phyloP scores from a whole-genome alignment of 306 rosid genomes.

The Cyamopsis tetragonoloba region DNA sequence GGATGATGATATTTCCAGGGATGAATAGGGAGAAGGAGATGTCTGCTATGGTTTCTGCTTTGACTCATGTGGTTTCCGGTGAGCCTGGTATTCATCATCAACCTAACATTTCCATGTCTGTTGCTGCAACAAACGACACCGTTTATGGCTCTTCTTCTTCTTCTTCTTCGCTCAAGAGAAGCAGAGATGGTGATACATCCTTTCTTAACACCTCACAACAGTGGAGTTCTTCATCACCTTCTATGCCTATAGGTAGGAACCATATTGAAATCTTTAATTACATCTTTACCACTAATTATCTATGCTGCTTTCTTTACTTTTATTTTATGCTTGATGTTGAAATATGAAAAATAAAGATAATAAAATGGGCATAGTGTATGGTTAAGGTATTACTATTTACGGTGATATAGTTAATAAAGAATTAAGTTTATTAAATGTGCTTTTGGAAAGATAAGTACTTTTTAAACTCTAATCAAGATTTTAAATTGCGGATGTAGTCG shows the following conservation, averaged over 20 bases:
- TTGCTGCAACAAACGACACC: neutral
- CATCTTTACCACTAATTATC: no score
- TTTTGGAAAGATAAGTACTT: no score
- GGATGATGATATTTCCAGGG: conserved; percentile 33
- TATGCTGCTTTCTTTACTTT: no score
- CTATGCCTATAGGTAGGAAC: conserved; percentile 30
- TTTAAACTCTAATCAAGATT: no score
- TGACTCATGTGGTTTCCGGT: conserved; percentile 46
- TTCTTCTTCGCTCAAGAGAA: conserved; percentile 39
- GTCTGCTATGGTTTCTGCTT: conserved; percentile 50
- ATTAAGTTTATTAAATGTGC: no score
- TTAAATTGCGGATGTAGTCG: no score
- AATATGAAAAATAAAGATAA: no score
- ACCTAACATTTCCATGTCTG: no score
- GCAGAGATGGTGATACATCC: conserved; percentile 26
- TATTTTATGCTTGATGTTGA: neutral
- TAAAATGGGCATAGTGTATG: no score
- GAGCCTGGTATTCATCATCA: no score
- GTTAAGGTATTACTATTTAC: no score
- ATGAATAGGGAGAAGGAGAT: conserved; percentile 44
- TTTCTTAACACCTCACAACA: conserved; percentile 15
- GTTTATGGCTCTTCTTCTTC: neutral
- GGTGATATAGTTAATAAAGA: no score
- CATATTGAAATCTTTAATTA: neutral
- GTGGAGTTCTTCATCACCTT: conserved; percentile 22